A percentile compares a stretch with the other conserved stretches of the same genome.
These are phyloP conservation scores for Candida sp. DNA, from an alignment of 1,139 yeast species.

Conservation along the genomic window DNA sequence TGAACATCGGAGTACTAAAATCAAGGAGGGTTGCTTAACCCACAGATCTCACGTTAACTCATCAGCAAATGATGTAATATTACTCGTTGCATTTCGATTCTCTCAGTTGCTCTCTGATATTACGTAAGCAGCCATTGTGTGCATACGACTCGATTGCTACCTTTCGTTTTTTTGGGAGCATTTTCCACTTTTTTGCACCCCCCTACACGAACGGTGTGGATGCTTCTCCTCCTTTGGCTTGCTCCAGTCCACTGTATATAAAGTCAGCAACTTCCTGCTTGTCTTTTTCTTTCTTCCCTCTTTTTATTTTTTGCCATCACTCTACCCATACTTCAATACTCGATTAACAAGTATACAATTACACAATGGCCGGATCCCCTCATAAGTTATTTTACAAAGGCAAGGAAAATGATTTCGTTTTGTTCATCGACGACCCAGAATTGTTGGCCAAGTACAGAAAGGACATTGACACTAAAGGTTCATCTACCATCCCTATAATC, in stretches of 20 bases:
- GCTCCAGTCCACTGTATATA: background rate
- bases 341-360: conserved; percentile 13
- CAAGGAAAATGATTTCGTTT: conserved; percentile 59
- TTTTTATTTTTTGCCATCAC: background rate
- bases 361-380: conserved; percentile 22
- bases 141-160: background rate
- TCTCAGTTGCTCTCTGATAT: no score
- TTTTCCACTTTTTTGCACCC: background rate
- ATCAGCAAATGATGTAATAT: no score
- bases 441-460: conserved; percentile 51
- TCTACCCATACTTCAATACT: background rate
- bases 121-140: background rate
- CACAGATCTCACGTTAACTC: no score
- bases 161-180: background rate
- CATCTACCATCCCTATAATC: conserved; percentile 60
- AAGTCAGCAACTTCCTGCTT: background rate
- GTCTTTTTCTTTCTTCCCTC: background rate
- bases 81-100: no score
- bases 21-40: no score
- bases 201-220: background rate
- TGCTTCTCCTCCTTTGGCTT: background rate
- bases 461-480: conserved; percentile 27
- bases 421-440: conserved; percentile 62
- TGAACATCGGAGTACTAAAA: no score
- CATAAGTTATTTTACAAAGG: conserved; percentile 72